Percentiles rank a stretch among this genome's conserved stretches.
These are phyloP conservation scores for Sclerotinia borealis DNA, from an alignment of 2,329 filamentous ascomycete genomes.

Conservation along the genomic window DNA sequence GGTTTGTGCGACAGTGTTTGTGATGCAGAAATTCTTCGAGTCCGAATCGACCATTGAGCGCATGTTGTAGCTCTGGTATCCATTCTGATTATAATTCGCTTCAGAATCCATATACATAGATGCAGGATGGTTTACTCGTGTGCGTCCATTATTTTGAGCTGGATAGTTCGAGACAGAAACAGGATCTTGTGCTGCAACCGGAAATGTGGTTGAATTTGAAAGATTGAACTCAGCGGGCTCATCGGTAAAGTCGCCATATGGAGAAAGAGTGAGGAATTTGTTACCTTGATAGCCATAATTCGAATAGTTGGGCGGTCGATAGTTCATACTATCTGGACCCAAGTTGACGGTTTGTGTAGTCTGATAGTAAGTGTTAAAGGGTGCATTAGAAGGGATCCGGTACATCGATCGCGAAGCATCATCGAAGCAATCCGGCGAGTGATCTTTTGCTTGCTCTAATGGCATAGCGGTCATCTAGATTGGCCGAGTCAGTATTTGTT, in stretches of 20 bases:
- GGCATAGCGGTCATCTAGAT: slow-evolving; percentile 25
- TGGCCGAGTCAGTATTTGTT: slow-evolving; percentile 12
- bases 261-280: background rate
- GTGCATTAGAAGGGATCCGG: background rate
- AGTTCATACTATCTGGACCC: background rate
- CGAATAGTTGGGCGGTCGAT: background rate
- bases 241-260: background rate
- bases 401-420: slow-evolving; percentile 2
- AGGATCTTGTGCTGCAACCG: background rate
- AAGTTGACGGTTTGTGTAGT: background rate
- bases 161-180: slow-evolving; percentile 10
- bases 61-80: slow-evolving; percentile 3
- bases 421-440: background rate
- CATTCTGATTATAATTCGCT: background rate
- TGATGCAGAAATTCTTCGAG: slow-evolving; percentile 1
- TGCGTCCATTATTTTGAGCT: background rate
- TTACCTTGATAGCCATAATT: background rate
- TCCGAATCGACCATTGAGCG: slow-evolving; percentile 5
- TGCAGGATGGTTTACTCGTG: background rate
- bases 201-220: background rate
- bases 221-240: slow-evolving; percentile 1
- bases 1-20: background rate
- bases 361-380: background rate
- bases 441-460: slow-evolving; percentile 1
- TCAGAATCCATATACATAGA: slow-evolving; percentile 2